A percentile compares a stretch with the other conserved stretches of the same genome.
Conservation (phyloP, 2,329 filamentous ascomycete genomes). For the Xylariaceae sp. region DNA sequence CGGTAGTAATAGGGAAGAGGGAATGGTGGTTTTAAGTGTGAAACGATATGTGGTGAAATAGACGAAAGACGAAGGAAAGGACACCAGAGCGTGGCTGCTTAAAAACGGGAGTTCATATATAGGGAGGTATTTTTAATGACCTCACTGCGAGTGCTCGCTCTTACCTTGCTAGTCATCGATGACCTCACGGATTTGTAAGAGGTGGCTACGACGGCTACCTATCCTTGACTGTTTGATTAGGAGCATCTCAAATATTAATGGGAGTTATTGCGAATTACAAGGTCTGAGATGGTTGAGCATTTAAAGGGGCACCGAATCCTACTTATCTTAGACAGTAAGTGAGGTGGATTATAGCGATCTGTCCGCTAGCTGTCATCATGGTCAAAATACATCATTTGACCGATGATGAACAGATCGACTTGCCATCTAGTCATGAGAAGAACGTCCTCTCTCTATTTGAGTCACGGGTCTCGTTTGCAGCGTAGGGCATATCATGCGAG, state of each 20-base stretch:
- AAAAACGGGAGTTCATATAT: too few relatives aligned
- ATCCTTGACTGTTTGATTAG: neutral
- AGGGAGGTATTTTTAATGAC: conserved; percentile 12
- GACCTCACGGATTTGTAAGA: conserved; percentile 23
- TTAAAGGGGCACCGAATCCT: too few relatives aligned
- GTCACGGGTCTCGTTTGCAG: neutral
- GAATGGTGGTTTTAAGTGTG: neutral
- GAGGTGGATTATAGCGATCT: neutral
- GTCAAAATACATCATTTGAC: neutral
- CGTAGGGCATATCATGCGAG: neutral
- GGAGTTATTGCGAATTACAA: neutral
- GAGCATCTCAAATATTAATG: neutral
- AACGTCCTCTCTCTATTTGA: neutral
- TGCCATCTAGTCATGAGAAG: neutral
- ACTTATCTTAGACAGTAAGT: too few relatives aligned
- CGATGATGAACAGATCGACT: neutral
- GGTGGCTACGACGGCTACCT: neutral
- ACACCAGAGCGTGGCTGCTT: too few relatives aligned
- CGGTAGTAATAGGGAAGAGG: too few relatives aligned
- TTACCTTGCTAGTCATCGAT: conserved; percentile 19
- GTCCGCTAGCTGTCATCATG: neutral
- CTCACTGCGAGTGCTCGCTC: conserved; percentile 22
- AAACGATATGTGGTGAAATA: too few relatives aligned
- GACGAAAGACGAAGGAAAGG: too few relatives aligned
- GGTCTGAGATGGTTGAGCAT: too few relatives aligned